phyloP scores from a whole-genome alignment of 352 stramenopile genomes.

The Pythium biforme region DNA sequence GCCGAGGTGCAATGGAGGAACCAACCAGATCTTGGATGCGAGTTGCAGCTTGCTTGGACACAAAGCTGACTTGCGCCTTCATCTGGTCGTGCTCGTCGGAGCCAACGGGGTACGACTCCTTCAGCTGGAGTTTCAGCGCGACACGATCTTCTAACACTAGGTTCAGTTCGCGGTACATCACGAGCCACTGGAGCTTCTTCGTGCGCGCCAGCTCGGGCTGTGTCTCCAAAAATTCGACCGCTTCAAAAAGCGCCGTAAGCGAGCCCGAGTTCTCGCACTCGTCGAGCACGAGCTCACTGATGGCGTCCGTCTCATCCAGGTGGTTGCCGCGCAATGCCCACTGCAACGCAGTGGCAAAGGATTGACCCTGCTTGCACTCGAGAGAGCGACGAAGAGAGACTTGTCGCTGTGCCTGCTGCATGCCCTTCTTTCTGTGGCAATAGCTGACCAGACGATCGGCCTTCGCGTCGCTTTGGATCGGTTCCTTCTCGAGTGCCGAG shows the following conservation, averaged over 20 bases:
- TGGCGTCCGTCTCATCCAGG: conserved; percentile 49
- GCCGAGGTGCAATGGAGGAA: conserved; percentile 40
- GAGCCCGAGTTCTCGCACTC: conserved; percentile 41
- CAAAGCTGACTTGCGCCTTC: conserved; percentile 47
- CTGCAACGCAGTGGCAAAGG: conserved; percentile 49
- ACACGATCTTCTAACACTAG: conserved; percentile 67
- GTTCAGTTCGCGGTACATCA: conserved; percentile 67
- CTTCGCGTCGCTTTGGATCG: conserved; percentile 55
- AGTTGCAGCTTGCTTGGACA: conserved; percentile 63
- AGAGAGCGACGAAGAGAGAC: conserved; percentile 44
- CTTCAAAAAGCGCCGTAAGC: conserved; percentile 53
- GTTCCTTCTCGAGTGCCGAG: conserved; percentile 45
- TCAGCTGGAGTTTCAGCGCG: conserved; percentile 35
- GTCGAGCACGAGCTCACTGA: conserved; percentile 56
- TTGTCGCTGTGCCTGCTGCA: conserved; percentile 32
- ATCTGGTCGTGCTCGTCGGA: conserved; percentile 30
- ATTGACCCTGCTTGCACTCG: conserved; percentile 38
- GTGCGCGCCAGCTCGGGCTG: conserved; percentile 44
- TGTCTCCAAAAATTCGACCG: conserved; percentile 65
- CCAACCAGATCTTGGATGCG: conserved; percentile 53
- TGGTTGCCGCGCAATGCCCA: conserved; percentile 67
- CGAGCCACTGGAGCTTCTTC: conserved; percentile 55
- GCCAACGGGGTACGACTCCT: conserved; percentile 23
- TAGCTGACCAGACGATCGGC: conserved; percentile 51
- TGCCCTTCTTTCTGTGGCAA: conserved; percentile 48